Conservation (phyloP, 306 rosid species). For the Lablab purpureus region DNA sequence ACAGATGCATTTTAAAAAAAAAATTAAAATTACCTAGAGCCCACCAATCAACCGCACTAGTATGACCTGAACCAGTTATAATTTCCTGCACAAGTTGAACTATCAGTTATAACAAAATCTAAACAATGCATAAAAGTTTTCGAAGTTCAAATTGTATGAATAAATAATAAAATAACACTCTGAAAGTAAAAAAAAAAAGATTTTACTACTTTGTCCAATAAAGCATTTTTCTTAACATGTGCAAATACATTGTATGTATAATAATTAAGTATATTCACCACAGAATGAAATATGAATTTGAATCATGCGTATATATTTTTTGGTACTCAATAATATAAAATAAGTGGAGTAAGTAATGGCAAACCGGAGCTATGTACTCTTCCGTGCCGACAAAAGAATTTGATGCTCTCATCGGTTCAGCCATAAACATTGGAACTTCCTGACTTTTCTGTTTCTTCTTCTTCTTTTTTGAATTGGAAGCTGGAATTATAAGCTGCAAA, state of each 20-base stretch:
- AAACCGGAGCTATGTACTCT: constrained; percentile 99
- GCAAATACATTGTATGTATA: neutral
- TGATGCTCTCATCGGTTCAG: constrained; percentile 99
- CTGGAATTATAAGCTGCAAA: constrained; percentile 80
- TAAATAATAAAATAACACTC: too few species aligned
- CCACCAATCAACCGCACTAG: constrained; percentile 99
- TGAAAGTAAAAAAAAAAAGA: neutral
- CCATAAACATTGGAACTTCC: constrained; percentile 78
- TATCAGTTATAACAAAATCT: constrained; percentile 37
- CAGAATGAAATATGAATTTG: constrained; percentile 14
- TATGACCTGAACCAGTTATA: constrained; percentile 92
- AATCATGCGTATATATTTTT: constrained; percentile 16
- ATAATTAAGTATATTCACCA: neutral
- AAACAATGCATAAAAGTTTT: constrained; percentile 10
- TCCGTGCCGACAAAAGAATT: constrained; percentile 99
- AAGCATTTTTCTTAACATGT: neutral
- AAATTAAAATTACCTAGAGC: constrained; percentile 91
- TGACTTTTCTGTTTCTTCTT: constrained; percentile 58
- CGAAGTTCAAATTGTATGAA: too few species aligned
- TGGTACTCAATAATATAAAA: constrained; percentile 8
- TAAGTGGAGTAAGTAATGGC: constrained; percentile 42
- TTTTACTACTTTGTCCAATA: neutral
- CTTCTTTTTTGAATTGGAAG: constrained; percentile 57
- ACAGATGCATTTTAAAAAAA: too few species aligned
- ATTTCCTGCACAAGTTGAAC: constrained; percentile 77